phyloP scores from a whole-genome alignment of 2,329 filamentous ascomycete species.

The Sporothrix brunneoviolacea region DNA sequence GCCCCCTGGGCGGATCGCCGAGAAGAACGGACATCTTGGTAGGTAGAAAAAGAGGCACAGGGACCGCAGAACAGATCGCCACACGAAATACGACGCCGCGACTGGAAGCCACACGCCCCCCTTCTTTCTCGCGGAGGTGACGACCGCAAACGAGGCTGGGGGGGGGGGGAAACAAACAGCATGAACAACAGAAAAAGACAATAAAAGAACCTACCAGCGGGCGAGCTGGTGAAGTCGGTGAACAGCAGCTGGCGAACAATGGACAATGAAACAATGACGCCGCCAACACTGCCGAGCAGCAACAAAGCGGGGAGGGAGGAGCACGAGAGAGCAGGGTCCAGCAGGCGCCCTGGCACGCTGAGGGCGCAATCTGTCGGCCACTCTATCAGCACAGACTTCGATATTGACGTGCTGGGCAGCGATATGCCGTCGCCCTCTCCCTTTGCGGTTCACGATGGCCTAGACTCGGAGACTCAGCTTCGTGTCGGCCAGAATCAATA shows the following conservation, averaged over 20 bases:
- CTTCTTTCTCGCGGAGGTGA: not conserved
- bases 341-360: no score
- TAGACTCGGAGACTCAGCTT: not conserved
- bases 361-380: not conserved
- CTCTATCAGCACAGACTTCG: not conserved
- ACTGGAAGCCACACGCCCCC: not conserved
- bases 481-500: not conserved
- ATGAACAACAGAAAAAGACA: not conserved
- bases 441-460: no score
- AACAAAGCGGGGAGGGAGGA: not conserved
- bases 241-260: not conserved
- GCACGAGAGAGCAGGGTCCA: not conserved
- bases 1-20: slow-evolving; percentile 7
- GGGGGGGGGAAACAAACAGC: not conserved
- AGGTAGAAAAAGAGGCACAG: no score
- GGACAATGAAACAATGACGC: not conserved
- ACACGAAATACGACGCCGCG: not conserved
- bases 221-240: not conserved
- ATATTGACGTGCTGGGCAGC: not conserved
- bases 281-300: not conserved
- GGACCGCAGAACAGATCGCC: no score
- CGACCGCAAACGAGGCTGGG: slow-evolving; percentile 6
- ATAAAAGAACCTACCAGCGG: not conserved
- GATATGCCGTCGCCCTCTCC: not conserved
- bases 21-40: slow-evolving; percentile 4